A percentile compares a stretch with the other conserved stretches of the same genome.
Conservation (phyloP, 2,329 filamentous ascomycete species). For the Penicillium sp. region DNA sequence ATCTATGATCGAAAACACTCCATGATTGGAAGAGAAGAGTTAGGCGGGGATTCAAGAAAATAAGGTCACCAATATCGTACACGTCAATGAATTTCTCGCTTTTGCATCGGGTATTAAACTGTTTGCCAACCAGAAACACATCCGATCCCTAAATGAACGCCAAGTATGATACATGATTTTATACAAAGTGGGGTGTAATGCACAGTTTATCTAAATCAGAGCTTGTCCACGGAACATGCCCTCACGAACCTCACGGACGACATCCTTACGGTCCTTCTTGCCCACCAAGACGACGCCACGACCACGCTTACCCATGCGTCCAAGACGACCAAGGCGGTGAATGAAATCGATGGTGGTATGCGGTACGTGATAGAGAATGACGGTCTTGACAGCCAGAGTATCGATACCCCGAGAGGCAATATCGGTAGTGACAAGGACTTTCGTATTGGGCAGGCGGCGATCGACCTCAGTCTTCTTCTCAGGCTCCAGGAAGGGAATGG, state of each 20-base stretch:
- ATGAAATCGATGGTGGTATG: slow-evolving; percentile 98
- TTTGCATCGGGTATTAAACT: slow-evolving; percentile 16
- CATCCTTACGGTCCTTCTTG: slow-evolving; percentile 83
- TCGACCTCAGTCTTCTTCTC: slow-evolving; percentile 33
- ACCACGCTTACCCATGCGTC: slow-evolving; percentile 88
- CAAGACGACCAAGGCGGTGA: slow-evolving; percentile 87
- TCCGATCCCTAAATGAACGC: slow-evolving; percentile 18
- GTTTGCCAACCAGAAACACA: slow-evolving; percentile 10
- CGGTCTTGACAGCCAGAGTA: slow-evolving; percentile 84
- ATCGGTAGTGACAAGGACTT: slow-evolving; percentile 93
- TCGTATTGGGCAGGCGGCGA: slow-evolving; percentile 70
- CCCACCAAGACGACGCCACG: slow-evolving; percentile 88
- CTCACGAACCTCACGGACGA: slow-evolving; percentile 88
- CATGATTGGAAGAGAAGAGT: background rate
- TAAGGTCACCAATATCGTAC: slow-evolving; percentile 6
- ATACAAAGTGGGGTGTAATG: slow-evolving; percentile 20
- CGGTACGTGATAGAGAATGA: slow-evolving; percentile 95
- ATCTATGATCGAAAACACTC: no score
- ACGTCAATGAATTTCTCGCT: background rate
- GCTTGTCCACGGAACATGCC: slow-evolving; percentile 83
- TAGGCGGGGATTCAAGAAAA: background rate
- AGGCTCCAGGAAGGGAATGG: slow-evolving; percentile 44
- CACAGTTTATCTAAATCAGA: slow-evolving; percentile 57
- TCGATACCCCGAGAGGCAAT: slow-evolving; percentile 91
- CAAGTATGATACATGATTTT: slow-evolving; percentile 22